phyloP scores from a whole-genome alignment of 208 protist genomes.

The Phytomonas sp. region DNA sequence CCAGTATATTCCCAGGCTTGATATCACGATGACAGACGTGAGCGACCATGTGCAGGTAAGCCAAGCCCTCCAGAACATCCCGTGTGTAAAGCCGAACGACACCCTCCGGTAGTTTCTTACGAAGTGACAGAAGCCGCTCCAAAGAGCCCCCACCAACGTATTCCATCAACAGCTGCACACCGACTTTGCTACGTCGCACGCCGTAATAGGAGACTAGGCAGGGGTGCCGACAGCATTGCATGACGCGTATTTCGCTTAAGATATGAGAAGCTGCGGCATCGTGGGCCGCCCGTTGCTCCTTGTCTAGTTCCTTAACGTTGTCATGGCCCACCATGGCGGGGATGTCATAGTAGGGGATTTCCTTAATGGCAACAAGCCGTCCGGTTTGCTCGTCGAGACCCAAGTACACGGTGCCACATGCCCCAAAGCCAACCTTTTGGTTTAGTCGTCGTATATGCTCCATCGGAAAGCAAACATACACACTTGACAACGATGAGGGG shows the following conservation, averaged over 20 bases:
- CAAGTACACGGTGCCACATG: slow-evolving; percentile 71
- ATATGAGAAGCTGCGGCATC: slow-evolving; percentile 30
- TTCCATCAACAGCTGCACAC: slow-evolving; percentile 88
- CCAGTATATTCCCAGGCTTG: slow-evolving; percentile 88
- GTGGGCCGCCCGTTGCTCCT: neutral
- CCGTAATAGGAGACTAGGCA: slow-evolving; percentile 83
- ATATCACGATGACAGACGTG: slow-evolving; percentile 87
- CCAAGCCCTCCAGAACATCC: slow-evolving; percentile 69
- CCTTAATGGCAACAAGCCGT: slow-evolving; percentile 85
- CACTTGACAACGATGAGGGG: neutral
- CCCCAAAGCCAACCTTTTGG: slow-evolving; percentile 68
- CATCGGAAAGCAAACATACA: slow-evolving; percentile 9
- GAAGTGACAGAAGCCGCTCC: slow-evolving; percentile 51
- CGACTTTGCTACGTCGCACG: slow-evolving; percentile 43
- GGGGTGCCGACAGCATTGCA: slow-evolving; percentile 60
- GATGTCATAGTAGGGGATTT: slow-evolving; percentile 52
- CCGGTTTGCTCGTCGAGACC: slow-evolving; percentile 75
- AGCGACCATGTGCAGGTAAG: slow-evolving; percentile 72
- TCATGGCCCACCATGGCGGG: neutral
- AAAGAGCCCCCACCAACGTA: slow-evolving; percentile 80
- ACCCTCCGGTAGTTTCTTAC: slow-evolving; percentile 52
- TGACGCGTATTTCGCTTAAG: slow-evolving; percentile 63
- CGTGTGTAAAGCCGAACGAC: slow-evolving; percentile 64
- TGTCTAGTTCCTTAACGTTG: slow-evolving; percentile 4
- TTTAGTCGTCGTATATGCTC: slow-evolving; percentile 43